Percentiles rank a stretch among this genome's conserved stretches.
Conservation (phyloP, 140 eudicot genomes). For the Flaveria floridana region DNA sequence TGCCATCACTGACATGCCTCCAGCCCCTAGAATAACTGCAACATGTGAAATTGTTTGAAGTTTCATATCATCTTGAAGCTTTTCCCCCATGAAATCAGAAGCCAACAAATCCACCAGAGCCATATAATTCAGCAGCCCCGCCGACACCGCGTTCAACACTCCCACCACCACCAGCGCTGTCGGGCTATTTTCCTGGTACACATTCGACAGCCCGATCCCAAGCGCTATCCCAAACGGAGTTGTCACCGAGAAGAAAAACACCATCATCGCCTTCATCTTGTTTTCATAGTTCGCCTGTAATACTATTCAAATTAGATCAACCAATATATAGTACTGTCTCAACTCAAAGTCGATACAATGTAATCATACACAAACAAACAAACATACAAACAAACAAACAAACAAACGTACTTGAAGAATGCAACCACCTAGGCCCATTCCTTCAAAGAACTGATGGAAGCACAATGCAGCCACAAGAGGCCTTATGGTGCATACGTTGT, state of each 20-base stretch:
- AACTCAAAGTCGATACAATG: no score
- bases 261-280: conserved; percentile 59
- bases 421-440: conserved; percentile 71
- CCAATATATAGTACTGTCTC: neutral
- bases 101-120: conserved; percentile 77
- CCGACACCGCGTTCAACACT: conserved; percentile 53
- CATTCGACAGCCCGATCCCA: conserved; percentile 50
- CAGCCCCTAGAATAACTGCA: conserved; percentile 64
- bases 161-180: conserved; percentile 59
- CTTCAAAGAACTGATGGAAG: conserved; percentile 64
- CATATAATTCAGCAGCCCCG: conserved; percentile 73
- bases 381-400: no score
- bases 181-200: conserved; percentile 64
- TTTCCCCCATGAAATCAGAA: conserved; percentile 68
- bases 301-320: neutral
- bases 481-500: conserved; percentile 59
- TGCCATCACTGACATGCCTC: conserved; percentile 79
- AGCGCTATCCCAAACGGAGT: conserved; percentile 72
- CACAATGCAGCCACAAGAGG: conserved; percentile 64
- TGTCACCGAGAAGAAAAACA: conserved; percentile 65
- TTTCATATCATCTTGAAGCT: conserved; percentile 50
- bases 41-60: conserved; percentile 50
- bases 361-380: no score
- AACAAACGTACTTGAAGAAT: conserved; percentile 40
- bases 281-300: conserved; percentile 51